phyloP scores from a whole-genome alignment of 805 yeast genomes.

The Zygosaccharomyces siamensis region DNA sequence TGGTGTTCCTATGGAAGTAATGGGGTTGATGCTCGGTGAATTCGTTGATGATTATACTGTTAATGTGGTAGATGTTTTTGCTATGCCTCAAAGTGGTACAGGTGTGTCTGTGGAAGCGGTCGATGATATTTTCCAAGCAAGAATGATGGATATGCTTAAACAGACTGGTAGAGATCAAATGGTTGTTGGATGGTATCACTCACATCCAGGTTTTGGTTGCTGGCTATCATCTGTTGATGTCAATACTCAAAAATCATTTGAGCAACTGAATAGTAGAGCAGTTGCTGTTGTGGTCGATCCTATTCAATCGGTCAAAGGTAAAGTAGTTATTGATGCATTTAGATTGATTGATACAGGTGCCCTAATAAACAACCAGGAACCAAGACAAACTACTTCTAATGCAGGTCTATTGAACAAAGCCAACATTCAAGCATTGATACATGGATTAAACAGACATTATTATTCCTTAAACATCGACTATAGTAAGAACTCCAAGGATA shows the following conservation, averaged over 20 bases:
- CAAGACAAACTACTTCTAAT: constrained; percentile 95
- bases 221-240: constrained; percentile 98
- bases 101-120: constrained; percentile 99
- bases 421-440: constrained; percentile 92
- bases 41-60: constrained; percentile 96
- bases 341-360: constrained; percentile 85
- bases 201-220: constrained; percentile 99
- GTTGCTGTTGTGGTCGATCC: constrained; percentile 99
- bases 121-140: constrained; percentile 97
- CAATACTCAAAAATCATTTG: constrained; percentile 95
- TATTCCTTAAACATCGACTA: constrained; percentile 94
- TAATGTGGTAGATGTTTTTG: constrained; percentile 96
- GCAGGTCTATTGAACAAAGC: constrained; percentile 95
- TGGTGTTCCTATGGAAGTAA: constrained; percentile 81
- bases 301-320: constrained; percentile 96
- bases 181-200: constrained; percentile 99
- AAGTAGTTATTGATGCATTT: constrained; percentile 97
- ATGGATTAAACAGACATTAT: constrained; percentile 94
- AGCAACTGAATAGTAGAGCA: constrained; percentile 89
- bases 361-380: constrained; percentile 93
- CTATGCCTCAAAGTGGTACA: constrained; percentile 98
- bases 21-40: constrained; percentile 99
- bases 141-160: constrained; percentile 98
- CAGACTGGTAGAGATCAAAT: constrained; percentile 99
- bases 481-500: constrained; percentile 86